Base-by-base conservation (phyloP, 1,139 yeast species). In the Scheffersomyces segobiensis region DNA sequence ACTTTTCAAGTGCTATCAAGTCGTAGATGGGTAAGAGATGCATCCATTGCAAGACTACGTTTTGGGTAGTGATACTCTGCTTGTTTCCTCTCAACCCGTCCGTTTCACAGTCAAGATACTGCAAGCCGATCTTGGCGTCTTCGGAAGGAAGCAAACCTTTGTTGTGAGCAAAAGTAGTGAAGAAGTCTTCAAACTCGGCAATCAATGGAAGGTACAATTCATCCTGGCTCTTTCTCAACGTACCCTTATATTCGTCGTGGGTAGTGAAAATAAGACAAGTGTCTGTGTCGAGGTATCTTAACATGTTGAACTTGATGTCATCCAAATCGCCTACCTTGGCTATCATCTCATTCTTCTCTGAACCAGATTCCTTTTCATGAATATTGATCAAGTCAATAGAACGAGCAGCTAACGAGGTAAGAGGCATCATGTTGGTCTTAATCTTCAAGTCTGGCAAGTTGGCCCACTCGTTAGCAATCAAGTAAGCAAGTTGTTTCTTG, bases 231-330 rank as follows among this genome's bases (percentile, higher is more conserved):
- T 77, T 71, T 67, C 98, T 84, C 62, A 95, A 79, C 51, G 79
- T 80, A 8, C 98, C 99, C 63, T 90, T 95, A 69, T 90, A 93
- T 71, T 95, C 98, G 53, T 80, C 82, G 18, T 66, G 65, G n/a
- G 97, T 96, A 1, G 97, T 86, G 69, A 93, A 90, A 10, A 93
- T 92, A 55, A 95, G 80, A 64, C 97, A 79, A 1, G 98, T 93
- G 71, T 95, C 99, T 1, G 99, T 95, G 70, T 95, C 99, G 57
- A 96, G 78, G 70, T 93, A 95, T 59, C 95, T 87, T 66, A 93
- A 77, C 62, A 95, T 71, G 61, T 82, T 81, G 55, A 77, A 70
- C 62, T 84, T 82, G 49, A 89, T 81, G 57, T 83, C 85, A 6
- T 81, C 82, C 54, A 85, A 74, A 62, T 79, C 83, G 10, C 93